Percentiles rank a stretch among this genome's conserved stretches.
Evolutionary conservation across 345 rosid genomes (phyloP).

Genomic region (Eucalyptus marginata): DNA sequence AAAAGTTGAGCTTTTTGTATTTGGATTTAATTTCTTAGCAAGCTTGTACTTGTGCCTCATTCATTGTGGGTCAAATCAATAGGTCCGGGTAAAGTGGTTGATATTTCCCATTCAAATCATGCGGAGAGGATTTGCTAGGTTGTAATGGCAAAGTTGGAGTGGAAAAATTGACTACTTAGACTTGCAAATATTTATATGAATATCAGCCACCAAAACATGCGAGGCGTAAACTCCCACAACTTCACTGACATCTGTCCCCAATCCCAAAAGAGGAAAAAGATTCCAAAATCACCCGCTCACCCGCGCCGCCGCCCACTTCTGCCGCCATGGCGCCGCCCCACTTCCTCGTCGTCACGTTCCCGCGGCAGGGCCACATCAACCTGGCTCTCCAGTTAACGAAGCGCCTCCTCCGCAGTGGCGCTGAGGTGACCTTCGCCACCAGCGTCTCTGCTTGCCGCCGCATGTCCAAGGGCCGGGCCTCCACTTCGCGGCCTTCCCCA

Average conservation of each 20-base stretch:
- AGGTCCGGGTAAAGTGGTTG: background rate
- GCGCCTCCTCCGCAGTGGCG: conserved; percentile 34
- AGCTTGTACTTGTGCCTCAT: background rate
- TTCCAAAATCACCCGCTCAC: background rate
- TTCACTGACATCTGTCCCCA: background rate
- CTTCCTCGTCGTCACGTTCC: conserved; percentile 34
- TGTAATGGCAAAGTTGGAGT: background rate
- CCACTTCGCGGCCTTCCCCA: no score
- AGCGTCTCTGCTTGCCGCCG: conserved; percentile 20
- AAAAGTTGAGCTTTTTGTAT: background rate
- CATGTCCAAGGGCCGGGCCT: conserved; percentile 3
- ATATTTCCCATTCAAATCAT: background rate
- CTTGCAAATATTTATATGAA: background rate
- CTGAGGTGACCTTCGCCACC: conserved; percentile 34
- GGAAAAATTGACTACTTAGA: background rate
- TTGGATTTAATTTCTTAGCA: background rate
- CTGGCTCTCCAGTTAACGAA: conserved; percentile 46
- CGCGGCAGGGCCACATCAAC: conserved; percentile 61
- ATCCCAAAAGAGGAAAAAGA: background rate
- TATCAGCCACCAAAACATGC: background rate
- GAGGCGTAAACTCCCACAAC: background rate
- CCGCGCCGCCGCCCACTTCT: background rate
- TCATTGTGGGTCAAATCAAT: background rate
- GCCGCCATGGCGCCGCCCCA: conserved; percentile 13
- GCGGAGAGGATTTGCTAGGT: background rate